Percentiles rank a stretch among this genome's conserved stretches.
phyloP scores from a whole-genome alignment of 2,329 filamentous ascomycete species.

The Bretziella fagacearum region DNA sequence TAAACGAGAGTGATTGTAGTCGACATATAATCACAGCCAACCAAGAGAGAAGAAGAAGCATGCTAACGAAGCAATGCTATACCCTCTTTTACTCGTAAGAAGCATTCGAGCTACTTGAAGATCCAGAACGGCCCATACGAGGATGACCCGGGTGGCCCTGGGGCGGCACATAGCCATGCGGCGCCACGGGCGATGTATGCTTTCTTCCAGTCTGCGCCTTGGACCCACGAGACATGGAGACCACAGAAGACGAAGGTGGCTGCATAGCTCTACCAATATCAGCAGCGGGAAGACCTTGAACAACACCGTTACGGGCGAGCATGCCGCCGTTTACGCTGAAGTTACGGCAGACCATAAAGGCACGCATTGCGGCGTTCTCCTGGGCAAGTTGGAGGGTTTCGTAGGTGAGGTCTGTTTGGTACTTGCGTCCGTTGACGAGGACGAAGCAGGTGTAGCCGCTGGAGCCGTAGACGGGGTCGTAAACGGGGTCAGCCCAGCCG shows the following conservation, averaged over 20 bases:
- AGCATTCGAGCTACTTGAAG: conserved; percentile 39
- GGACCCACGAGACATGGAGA: neutral
- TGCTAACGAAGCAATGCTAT: neutral
- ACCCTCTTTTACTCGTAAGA: conserved; percentile 33
- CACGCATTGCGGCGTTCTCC: conserved; percentile 86
- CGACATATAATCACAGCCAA: neutral
- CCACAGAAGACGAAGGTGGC: neutral
- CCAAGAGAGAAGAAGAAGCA: neutral
- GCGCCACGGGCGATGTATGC: neutral
- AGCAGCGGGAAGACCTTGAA: conserved; percentile 45
- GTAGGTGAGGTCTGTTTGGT: conserved; percentile 78
- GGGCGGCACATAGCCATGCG: neutral
- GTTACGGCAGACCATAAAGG: conserved; percentile 95
- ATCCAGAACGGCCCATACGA: conserved; percentile 12
- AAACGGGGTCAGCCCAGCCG: conserved; percentile 81
- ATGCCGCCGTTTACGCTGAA: conserved; percentile 95
- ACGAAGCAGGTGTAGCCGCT: conserved; percentile 78
- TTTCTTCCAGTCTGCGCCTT: neutral
- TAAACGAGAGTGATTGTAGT: neutral
- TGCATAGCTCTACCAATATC: neutral
- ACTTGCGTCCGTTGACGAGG: conserved; percentile 89
- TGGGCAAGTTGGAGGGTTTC: conserved; percentile 67
- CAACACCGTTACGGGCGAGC: conserved; percentile 52
- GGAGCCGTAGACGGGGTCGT: conserved; percentile 60
- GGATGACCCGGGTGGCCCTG: conserved; percentile 1